Evolutionary conservation across 2,329 filamentous ascomycete species (phyloP), one percentile per base, ranked within the genome.

Genomic region (Westerdykella aurantiaca): DNA sequence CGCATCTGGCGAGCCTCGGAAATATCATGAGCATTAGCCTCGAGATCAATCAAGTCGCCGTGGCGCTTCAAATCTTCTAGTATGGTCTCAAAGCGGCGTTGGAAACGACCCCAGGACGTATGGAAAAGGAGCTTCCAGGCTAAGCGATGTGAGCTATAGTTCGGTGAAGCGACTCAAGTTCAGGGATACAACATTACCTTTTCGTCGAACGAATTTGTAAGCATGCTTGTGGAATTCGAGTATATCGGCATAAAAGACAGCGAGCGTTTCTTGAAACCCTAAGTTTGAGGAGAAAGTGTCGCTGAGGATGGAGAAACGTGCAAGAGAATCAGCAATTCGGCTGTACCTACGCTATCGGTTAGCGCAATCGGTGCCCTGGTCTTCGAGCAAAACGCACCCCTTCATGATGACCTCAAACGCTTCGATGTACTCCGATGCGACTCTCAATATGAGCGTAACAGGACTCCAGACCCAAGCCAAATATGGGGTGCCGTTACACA

Each of bases 401-500:
- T 43, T 40, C 14, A 75, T 64, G 4, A 75, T 56, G 1, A 56
- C 46, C 14, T 76, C 71, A 39, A 76, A 72, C 0, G 69, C 68
- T 31, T 67, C 63, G 0, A 68, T 49, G 14, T 66, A 67, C 1
- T 72, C 69, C 12, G 47, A 51, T 5, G 60, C 49, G 13, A 56
- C 37, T 39, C 39, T 48, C 17, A 56, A 22, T 5, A 53, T 48
- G 34, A 56, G 38, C 11, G 43, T 56, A 5, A 55, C 44, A 16
- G 54, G 56, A 14, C 45, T 23, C 73, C 74, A 77, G 1, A 76
- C 57, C 66, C 66, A 75, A 0, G 69, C 57, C 3, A 77, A 31
- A 47, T 64, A 76, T 0, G 67, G 69, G 0, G 72, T 76, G 0
- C 72, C 72, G 37, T 75, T 72, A 47, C 73, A 76, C 0, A 74